phyloP scores from a whole-genome alignment of 73 alveolate species.

The Symbiodinium natans region DNA sequence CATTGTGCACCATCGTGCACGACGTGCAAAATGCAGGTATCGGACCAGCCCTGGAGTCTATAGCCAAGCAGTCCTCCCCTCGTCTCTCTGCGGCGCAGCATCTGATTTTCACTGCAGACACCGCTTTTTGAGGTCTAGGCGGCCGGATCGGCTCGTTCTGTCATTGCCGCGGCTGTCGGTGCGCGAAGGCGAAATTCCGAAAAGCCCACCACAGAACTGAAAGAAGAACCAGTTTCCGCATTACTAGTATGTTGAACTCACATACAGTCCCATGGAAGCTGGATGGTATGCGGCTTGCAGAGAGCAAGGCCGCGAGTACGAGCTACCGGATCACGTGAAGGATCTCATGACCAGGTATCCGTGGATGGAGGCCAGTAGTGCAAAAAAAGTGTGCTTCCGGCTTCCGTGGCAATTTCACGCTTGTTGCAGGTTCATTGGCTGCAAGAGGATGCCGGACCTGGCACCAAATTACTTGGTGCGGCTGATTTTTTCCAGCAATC shows the following conservation, averaged over 20 bases:
- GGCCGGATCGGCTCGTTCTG: constrained; percentile 53
- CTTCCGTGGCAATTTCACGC: neutral
- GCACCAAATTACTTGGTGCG: constrained; percentile 80
- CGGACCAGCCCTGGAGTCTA: constrained; percentile 6
- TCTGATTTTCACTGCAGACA: too few species aligned
- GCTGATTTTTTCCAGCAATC: constrained; percentile 26
- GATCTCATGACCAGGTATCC: constrained; percentile 3
- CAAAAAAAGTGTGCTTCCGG: neutral
- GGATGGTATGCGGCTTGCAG: too few species aligned
- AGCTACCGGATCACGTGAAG: constrained; percentile 31
- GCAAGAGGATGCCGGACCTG: constrained; percentile 73
- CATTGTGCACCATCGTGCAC: too few species aligned
- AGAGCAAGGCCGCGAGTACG: constrained; percentile 55
- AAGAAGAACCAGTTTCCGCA: neutral
- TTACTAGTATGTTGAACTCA: too few species aligned
- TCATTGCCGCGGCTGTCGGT: constrained; percentile 41
- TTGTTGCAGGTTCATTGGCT: constrained; percentile 39
- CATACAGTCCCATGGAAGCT: too few species aligned
- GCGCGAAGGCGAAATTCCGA: constrained; percentile 43
- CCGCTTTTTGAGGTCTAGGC: constrained; percentile 1
- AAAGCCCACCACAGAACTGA: neutral
- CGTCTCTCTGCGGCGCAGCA: too few species aligned
- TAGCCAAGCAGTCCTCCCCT: neutral
- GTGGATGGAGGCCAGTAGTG: constrained; percentile 40
- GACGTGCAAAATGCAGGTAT: too few species aligned